Evolutionary conservation across 2,329 filamentous ascomycete species (phyloP).

Genomic region (Pseudocercospora crystallina): DNA sequence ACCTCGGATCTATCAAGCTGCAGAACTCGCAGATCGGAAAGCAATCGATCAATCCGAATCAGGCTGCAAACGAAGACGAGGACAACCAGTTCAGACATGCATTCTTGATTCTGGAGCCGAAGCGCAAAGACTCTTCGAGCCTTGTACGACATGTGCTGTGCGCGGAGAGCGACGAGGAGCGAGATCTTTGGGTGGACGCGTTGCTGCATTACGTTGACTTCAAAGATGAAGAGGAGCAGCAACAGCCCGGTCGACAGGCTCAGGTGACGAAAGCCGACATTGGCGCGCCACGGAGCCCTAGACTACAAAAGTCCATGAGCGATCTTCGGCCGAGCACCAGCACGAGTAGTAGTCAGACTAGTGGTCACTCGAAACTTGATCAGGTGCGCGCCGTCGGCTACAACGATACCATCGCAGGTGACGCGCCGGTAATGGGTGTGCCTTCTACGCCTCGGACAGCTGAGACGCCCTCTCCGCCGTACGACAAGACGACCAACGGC

Average conservation of each 20-base stretch:
- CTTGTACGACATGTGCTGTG: conserved; percentile 92
- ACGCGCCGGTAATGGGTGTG: conserved; percentile 55
- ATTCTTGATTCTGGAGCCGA: conserved; percentile 91
- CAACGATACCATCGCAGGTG: conserved; percentile 57
- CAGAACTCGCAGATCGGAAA: conserved; percentile 90
- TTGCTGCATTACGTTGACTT: conserved; percentile 86
- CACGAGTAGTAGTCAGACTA: neutral
- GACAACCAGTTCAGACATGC: conserved; percentile 97
- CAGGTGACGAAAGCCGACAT: conserved; percentile 28
- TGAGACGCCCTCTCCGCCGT: conserved; percentile 36
- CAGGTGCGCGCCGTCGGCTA: conserved; percentile 49
- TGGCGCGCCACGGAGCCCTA: conserved; percentile 30
- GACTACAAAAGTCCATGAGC: conserved; percentile 39
- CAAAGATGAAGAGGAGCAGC: conserved; percentile 57
- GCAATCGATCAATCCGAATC: conserved; percentile 70
- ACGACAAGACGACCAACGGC: conserved; percentile 37
- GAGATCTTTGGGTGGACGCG: conserved; percentile 90
- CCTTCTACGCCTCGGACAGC: conserved; percentile 18
- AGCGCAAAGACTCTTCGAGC: conserved; percentile 88
- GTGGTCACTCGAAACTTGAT: conserved; percentile 18
- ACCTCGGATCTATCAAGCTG: conserved; percentile 91
- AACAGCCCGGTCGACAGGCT: conserved; percentile 20
- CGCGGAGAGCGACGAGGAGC: conserved; percentile 88
- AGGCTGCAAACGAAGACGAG: conserved; percentile 62
- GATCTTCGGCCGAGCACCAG: conserved; percentile 31